phyloP scores from a whole-genome alignment of 2,329 filamentous ascomycete genomes.

The Blastomyces silverae region DNA sequence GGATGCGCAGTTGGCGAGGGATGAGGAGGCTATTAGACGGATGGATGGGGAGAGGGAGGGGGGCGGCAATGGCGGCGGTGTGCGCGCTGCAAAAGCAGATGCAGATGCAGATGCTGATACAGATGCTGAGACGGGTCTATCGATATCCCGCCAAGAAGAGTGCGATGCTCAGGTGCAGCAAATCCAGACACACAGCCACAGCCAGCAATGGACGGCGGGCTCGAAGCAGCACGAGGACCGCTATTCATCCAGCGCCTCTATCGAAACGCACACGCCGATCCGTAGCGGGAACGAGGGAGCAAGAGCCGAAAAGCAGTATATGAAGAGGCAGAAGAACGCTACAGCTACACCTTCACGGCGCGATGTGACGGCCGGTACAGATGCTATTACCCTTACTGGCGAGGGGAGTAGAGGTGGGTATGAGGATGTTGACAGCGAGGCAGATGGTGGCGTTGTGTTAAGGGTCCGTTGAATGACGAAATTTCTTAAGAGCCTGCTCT shows the following conservation, averaged over 20 bases:
- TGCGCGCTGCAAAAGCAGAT: not conserved
- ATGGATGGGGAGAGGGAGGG: not conserved
- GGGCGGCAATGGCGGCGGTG: not conserved
- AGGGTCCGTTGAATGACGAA: not conserved
- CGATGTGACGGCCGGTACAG: not conserved
- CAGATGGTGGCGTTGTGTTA: conserved; percentile 5
- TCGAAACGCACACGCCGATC: not conserved
- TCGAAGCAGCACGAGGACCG: no score
- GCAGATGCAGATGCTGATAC: not conserved
- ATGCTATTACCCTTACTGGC: not conserved
- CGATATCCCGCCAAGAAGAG: not conserved
- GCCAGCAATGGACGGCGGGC: not conserved
- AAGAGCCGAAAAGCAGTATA: not conserved
- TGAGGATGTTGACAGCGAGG: not conserved
- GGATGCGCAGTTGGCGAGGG: conserved; percentile 6
- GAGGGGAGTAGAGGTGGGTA: not conserved
- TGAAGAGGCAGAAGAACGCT: conserved; percentile 1
- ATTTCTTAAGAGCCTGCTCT: not conserved
- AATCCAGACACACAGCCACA: not conserved
- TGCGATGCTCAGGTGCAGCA: not conserved
- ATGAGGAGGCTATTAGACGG: conserved; percentile 11
- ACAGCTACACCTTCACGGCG: not conserved
- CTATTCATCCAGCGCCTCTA: not conserved
- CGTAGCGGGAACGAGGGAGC: not conserved
- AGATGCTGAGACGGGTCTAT: not conserved